Conservation (phyloP, 176 grass and related monocot species). For the Oryza meyeriana region DNA sequence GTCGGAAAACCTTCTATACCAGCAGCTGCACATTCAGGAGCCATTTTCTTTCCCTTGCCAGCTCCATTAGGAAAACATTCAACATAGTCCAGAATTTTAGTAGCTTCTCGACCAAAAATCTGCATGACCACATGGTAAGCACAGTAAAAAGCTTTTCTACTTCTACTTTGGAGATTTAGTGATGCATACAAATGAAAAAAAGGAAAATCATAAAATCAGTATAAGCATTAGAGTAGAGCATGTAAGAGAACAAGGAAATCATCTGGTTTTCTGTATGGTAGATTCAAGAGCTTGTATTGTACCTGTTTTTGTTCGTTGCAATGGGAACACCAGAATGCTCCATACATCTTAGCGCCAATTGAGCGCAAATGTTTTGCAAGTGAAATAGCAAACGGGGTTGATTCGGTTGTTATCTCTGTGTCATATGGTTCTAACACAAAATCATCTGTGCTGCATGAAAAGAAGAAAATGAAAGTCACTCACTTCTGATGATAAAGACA, state of each 20-base stretch:
- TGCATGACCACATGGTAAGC: conserved; percentile 32
- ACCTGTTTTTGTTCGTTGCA: conserved; percentile 97
- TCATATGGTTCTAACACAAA: conserved; percentile 83
- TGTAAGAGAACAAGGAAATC: not conserved
- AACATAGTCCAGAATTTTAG: conserved; percentile 75
- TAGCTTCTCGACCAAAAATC: conserved; percentile 92
- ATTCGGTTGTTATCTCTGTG: conserved; percentile 70
- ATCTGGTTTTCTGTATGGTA: not conserved
- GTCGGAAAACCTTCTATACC: conserved; percentile 90
- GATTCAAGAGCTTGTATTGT: conserved; percentile 11
- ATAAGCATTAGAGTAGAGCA: not conserved
- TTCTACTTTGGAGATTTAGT: conserved; percentile 5
- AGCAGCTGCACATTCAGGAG: conserved; percentile 55
- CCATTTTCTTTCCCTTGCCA: conserved; percentile 88
- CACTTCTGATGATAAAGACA: conserved; percentile 3
- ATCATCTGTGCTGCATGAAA: conserved; percentile 63
- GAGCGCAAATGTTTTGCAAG: conserved; percentile 79
- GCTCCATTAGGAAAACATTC: conserved; percentile 97
- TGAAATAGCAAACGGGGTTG: conserved; percentile 71
- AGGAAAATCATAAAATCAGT: not conserved
- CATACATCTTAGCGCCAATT: conserved; percentile 96
- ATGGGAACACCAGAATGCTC: conserved; percentile 99
- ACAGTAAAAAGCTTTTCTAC: not conserved
- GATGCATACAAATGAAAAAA: not conserved
- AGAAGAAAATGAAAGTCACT: not conserved